Base-by-base conservation (phyloP, 208 protist genomes). In the Phytomonas sp. region DNA sequence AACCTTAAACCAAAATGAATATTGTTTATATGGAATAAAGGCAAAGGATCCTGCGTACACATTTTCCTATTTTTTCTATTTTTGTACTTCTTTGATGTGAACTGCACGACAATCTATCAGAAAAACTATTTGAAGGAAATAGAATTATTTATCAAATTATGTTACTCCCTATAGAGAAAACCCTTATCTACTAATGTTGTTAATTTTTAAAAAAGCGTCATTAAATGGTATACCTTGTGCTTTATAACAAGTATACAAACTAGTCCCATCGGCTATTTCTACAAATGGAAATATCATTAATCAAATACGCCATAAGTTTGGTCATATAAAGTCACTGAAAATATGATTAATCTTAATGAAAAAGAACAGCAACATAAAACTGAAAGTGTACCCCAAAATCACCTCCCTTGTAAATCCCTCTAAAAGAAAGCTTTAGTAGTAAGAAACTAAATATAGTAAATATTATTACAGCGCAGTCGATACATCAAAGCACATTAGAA, bases 151-250 rank as follows among this genome's bases (percentile, higher is more conserved):
- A 40, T 40, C 10, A 40, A 40, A 40, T 40, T 40, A 40, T 40
- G 7, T 10, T 49, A 49, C 19, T 49, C 11, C 10, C 16, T 26
- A 52, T n/a, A 52, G 16, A 19, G 19, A n/a, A 56, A 26, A 56
- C 8, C 6, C 26, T 56, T 56, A 10, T 19, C 2, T 19, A 16
- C 16, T 56, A 26, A 7, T 10, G 19, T 56, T 56, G 4, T 56
- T 2, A 26, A 5, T 12, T 56, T 56, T 26, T 56, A 56, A 5
- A 10, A 56, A 56, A 56, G 19, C 2, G 23, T 19, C 19, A 5
- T 65, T n/a, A 36, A 65, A 52, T 65, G 59, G 60, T 69, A 69
- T 67, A 71, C 16, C 4, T 71, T 69, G 60, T 71, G 12, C 31
- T 59, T 11, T 8, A 62, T 60, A 65, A 56, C 4, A 65, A 37